These are phyloP conservation scores for Rubus parviflorus DNA, from an alignment of 306 rosid genomes.

Conservation along the genomic window DNA sequence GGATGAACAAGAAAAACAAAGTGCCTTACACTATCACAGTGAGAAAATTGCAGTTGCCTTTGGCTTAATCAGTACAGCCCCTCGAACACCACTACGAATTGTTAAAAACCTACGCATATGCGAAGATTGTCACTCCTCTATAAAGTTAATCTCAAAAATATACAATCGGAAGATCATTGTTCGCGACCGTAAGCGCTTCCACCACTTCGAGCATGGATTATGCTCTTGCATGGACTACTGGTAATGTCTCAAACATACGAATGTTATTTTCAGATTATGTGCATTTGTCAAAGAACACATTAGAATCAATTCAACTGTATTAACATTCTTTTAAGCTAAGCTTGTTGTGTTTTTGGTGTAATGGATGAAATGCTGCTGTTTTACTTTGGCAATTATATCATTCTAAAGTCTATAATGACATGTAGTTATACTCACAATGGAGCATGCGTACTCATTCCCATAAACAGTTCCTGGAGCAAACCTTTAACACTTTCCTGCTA, in stretches of 20 bases:
- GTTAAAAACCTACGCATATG: conserved; percentile 71
- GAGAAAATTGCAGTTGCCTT: conserved; percentile 89
- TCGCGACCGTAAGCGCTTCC: conserved; percentile 73
- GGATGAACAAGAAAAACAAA: conserved; percentile 56
- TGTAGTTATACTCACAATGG: neutral
- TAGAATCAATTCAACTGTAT: neutral
- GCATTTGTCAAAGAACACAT: neutral
- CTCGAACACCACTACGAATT: conserved; percentile 49
- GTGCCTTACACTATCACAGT: conserved; percentile 58
- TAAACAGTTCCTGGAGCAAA: neutral
- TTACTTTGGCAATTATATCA: neutral
- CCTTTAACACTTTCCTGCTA: neutral
- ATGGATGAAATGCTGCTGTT: neutral
- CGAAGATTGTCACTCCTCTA: conserved; percentile 74
- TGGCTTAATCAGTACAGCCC: conserved; percentile 63
- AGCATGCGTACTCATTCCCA: conserved; percentile 8
- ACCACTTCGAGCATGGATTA: conserved; percentile 68
- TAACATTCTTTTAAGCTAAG: conserved; percentile 5
- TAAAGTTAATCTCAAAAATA: conserved; percentile 59
- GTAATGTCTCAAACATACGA: conserved; percentile 38
- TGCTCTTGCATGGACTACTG: conserved; percentile 90
- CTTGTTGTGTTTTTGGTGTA: neutral
- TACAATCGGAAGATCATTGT: conserved; percentile 57
- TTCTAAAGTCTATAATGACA: neutral
- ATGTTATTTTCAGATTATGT: neutral